Evolutionary conservation across 345 rosid species (phyloP), one percentile per base, ranked within the genome.

Genomic region (Bretschneidera sinensis): DNA sequence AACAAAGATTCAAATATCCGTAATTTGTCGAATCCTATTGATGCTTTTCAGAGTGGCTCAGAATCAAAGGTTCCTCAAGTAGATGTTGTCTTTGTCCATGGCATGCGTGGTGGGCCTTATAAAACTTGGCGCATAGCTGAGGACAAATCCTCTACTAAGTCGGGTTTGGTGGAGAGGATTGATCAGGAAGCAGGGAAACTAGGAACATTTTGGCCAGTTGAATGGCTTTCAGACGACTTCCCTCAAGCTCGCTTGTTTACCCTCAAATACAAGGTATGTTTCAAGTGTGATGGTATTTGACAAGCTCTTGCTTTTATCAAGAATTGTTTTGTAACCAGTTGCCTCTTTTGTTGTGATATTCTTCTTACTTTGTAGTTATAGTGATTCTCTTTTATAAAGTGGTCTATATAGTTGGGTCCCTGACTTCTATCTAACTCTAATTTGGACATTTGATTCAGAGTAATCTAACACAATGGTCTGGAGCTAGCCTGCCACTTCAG

Each of bases 141-240:
- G 39, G 84, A 88, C 66, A 94, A 90, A 75, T 65, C 80, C 58
- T 90, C 99, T 48, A 85, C 96, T 24, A 94, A 94, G 79, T 90
- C 95, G 64, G 97, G 97, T 70, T 80, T 90, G 70, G 96, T 90
- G 19, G 99, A 90, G 84, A 94, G 82, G 75, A 94, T 94, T 71
- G 99, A 94, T 73, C 87, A 86, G 82, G 97, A 94, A 83, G 99
- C 99, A 65, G 99, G 99, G 74, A 94, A 84, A 74, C 77, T 71
- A 5, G 97, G 96, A 65, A 94, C 97, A 24, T 90, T 94, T 81
- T 94, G 99, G 99, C 99, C 99, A 19, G 85, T 80, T 70, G 96
- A 90, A 78, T 94, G 99, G 99, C 96, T 94, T 67, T 77, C 96
- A 56, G 70, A 62, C 66, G 99, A 94, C 76, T 79, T 94, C 67